Evolutionary conservation across 2,329 filamentous ascomycete species (phyloP), one percentile per base, ranked within the genome.

Genomic region (Bipolaris gigantea): DNA sequence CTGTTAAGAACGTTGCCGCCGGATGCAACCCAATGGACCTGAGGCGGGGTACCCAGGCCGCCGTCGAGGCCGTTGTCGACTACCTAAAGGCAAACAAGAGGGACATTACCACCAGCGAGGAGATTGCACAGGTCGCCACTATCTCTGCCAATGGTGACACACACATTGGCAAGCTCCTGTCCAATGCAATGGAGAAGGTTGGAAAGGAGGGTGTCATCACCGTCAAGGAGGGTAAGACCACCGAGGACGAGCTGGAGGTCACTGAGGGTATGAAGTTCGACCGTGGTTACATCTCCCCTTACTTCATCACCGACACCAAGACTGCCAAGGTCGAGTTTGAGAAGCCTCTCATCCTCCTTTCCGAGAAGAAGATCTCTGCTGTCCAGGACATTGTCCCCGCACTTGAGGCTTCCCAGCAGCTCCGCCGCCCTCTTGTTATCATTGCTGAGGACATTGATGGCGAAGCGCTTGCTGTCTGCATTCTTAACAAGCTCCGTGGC

Each of bases 261-360:
- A 99, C 94, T 56, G 94, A 99, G 88, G 94, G 94, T 76, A 99
- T 99, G 94, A 92, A 94, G 79, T 99, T 99, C 81, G 94, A 99
- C 85, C 93, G 94, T 74, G 94, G 94, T 61, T 99, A 89, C 79
- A 93, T 96, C 75, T 99, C 94, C 23, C 92, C 94, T 68, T 99
- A 99, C 88, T 99, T 99, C 85, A 99, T 99, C 83, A 99, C 94
- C 82, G 94, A 99, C 74, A 82, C 92, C 85, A 99, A 99, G 88
- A 79, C 92, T 56, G 92, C 96, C 78, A 99, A 99, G 87, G 92
- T 97, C 54, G 94, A 99, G 82, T 99, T 99, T 66, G 94, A 99
- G 87, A 97, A 99, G 86, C 94, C 94, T 63, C 81, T 99, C 75
- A 94, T 99, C 76, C 89, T 99, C 46, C 90, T 99, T 51, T 97